phyloP scores from a whole-genome alignment of 305 asterid species.

The Withania somnifera region DNA sequence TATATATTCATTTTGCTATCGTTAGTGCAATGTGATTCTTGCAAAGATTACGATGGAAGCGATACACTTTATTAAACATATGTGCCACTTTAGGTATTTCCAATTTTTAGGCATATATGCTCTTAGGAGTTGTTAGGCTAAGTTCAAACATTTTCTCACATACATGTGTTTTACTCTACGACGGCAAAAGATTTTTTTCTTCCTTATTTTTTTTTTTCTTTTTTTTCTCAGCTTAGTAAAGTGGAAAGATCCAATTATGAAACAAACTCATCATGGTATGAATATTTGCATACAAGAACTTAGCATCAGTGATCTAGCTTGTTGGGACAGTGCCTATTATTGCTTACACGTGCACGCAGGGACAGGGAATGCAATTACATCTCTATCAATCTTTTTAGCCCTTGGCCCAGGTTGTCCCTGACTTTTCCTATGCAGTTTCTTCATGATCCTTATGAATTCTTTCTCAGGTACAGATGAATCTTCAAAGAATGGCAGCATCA shows the following conservation, averaged over 20 bases:
- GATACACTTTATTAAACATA: background rate
- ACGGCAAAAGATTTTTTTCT: background rate
- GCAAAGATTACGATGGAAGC: background rate
- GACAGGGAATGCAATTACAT: conserved; percentile 56
- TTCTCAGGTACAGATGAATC: conserved; percentile 27
- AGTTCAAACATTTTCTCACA: background rate
- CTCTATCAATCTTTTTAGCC: conserved; percentile 36
- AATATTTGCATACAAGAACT: background rate
- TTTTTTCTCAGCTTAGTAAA: background rate
- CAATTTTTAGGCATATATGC: background rate
- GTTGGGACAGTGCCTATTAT: conserved; percentile 1
- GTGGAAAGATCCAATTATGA: background rate
- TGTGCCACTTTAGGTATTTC: background rate
- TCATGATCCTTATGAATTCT: conserved; percentile 23
- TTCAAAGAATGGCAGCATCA: conserved; percentile 44
- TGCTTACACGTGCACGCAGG: conserved; percentile 59
- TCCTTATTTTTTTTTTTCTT: no score
- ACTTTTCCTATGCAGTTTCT: conserved; percentile 39
- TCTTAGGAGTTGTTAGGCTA: background rate
- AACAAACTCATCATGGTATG: background rate
- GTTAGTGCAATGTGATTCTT: background rate
- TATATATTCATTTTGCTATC: background rate
- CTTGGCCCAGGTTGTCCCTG: conserved; percentile 42
- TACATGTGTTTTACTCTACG: no score
- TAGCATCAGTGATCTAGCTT: background rate